These are phyloP conservation scores for Setaria italica DNA, from an alignment of 202 grass and related monocot species.

Conservation along the genomic window DNA sequence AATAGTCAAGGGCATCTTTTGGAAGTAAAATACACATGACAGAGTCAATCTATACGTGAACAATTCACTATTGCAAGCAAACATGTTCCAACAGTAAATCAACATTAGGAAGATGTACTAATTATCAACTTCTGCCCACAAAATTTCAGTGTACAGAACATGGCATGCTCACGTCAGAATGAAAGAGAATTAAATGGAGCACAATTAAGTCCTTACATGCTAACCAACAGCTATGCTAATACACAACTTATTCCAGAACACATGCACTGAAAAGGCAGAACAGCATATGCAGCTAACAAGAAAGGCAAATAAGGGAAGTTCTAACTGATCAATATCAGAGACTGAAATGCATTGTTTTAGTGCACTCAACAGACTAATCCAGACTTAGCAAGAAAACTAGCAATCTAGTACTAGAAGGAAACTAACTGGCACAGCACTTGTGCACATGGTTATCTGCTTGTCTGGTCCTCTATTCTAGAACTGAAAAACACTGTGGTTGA, in stretches of 20 bases:
- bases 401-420: background rate
- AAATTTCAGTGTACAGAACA: background rate
- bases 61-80: background rate
- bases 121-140: background rate
- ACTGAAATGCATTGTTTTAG: background rate
- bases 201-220: background rate
- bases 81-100: background rate
- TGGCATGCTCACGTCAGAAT: background rate
- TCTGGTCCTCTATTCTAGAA: background rate
- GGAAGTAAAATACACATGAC: background rate
- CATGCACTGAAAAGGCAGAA: background rate
- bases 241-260: background rate
- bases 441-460: background rate
- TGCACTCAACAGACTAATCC: background rate
- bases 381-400: background rate
- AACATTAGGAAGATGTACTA: background rate
- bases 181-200: background rate
- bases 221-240: background rate
- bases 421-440: background rate
- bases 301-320: background rate
- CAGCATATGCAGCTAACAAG: background rate
- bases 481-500: background rate
- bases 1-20: background rate
- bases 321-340: background rate
- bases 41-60: constrained; percentile 2